These are phyloP conservation scores for Kalanchoe fedtschenkoi DNA, from an alignment of 164 flowering plant species.

Conservation along the genomic window DNA sequence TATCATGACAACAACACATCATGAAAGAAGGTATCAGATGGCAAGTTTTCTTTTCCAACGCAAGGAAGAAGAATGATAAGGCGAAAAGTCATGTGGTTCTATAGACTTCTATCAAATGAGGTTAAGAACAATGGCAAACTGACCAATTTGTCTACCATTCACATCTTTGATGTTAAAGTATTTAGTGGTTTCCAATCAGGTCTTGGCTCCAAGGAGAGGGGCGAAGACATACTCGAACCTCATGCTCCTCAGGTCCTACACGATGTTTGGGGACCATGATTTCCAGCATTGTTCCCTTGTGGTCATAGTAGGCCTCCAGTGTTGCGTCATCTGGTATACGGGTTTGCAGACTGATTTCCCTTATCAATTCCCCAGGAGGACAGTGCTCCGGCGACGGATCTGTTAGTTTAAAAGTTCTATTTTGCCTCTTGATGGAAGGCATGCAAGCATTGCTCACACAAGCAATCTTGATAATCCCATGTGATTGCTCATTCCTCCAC, in stretches of 20 bases:
- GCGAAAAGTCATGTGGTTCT: background rate
- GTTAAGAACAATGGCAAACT: background rate
- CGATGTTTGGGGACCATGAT: slow-evolving; percentile 9
- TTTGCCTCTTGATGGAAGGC: slow-evolving; percentile 33
- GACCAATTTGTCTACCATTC: background rate
- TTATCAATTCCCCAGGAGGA: slow-evolving; percentile 54
- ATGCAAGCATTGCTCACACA: slow-evolving; percentile 42
- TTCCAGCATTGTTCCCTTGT: slow-evolving; percentile 7
- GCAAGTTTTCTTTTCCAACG: background rate
- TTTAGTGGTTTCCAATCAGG: background rate
- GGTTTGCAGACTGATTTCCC: slow-evolving; percentile 36
- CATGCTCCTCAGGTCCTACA: slow-evolving; percentile 9
- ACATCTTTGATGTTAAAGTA: slow-evolving; percentile 1
- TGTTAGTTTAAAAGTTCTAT: slow-evolving; percentile 29
- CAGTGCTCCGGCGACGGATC: slow-evolving; percentile 61
- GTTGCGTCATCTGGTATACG: slow-evolving; percentile 9
- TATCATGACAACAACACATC: background rate
- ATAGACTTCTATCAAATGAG: background rate
- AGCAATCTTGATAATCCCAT: slow-evolving; percentile 48
- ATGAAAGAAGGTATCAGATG: background rate
- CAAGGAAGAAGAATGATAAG: background rate
- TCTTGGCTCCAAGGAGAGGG: slow-evolving; percentile 7
- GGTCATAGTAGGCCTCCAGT: slow-evolving; percentile 8
- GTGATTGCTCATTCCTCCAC: slow-evolving; percentile 51
- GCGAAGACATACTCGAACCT: slow-evolving; percentile 10